Percentiles rank a stretch among this genome's conserved stretches.
Evolutionary conservation across 2,329 filamentous ascomycete genomes (phyloP).

Genomic region (Beauveria asiatica): DNA sequence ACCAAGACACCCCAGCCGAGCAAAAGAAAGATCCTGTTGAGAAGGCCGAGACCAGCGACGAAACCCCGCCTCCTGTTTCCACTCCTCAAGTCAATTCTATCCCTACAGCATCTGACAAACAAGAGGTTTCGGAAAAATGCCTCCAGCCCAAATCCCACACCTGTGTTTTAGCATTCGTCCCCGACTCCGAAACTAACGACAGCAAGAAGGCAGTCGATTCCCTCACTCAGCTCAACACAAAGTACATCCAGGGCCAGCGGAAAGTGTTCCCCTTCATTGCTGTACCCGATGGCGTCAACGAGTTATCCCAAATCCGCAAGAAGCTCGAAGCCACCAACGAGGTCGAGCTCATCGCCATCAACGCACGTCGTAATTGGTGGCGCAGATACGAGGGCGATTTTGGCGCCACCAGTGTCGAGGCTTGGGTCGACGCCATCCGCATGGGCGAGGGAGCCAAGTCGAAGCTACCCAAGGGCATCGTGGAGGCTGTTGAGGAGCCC

Average conservation of each 20-base stretch:
- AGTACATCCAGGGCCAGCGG: constrained; percentile 57
- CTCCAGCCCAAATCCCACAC: constrained; percentile 68
- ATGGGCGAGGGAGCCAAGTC: constrained; percentile 79
- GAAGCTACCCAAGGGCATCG: constrained; percentile 57
- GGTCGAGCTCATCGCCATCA: constrained; percentile 71
- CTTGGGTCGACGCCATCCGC: constrained; percentile 85
- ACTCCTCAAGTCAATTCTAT: constrained; percentile 48
- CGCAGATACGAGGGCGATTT: constrained; percentile 60
- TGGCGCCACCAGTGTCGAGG: constrained; percentile 57
- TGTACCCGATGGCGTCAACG: constrained; percentile 46
- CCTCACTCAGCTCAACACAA: constrained; percentile 67
- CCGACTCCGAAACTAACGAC: constrained; percentile 40
- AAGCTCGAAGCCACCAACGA: constrained; percentile 50
- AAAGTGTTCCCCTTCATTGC: constrained; percentile 78
- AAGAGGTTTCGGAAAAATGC: constrained; percentile 62
- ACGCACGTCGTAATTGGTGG: constrained; percentile 82
- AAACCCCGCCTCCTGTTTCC: constrained; percentile 10
- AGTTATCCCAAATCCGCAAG: constrained; percentile 33
- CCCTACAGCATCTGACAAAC: constrained; percentile 51
- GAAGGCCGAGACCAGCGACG: constrained; percentile 25
- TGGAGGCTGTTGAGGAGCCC: constrained; percentile 34
- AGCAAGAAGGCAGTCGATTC: constrained; percentile 51
- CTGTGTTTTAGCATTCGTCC: constrained; percentile 71
- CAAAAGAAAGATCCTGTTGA: constrained; percentile 17
- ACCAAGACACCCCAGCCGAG: constrained; percentile 19